Evolutionary conservation across 2,329 filamentous ascomycete genomes (phyloP).

Genomic region (Hypoxylon sp.): DNA sequence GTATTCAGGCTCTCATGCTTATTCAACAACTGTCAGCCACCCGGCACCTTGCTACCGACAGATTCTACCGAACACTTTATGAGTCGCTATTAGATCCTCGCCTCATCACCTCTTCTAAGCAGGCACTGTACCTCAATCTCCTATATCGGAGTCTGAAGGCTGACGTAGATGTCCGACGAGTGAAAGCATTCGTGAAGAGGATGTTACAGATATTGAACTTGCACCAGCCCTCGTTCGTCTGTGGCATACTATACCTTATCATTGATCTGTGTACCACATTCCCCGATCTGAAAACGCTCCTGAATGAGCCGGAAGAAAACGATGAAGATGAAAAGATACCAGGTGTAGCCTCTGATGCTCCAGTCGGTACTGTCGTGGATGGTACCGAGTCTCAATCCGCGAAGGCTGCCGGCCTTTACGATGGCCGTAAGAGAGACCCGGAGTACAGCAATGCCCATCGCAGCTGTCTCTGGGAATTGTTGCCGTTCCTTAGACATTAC

Average conservation of each 20-base stretch:
- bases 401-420: constrained; percentile 63
- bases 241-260: constrained; percentile 89
- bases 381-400: constrained; percentile 31
- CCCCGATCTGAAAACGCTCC: constrained; percentile 78
- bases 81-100: constrained; percentile 93
- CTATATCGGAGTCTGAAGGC: constrained; percentile 87
- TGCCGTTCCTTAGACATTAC: constrained; percentile 83
- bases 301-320: constrained; percentile 80
- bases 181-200: constrained; percentile 95
- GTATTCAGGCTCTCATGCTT: constrained; percentile 91
- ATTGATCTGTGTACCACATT: constrained; percentile 82
- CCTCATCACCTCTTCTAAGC: constrained; percentile 88
- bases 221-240: constrained; percentile 92
- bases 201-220: constrained; percentile 86
- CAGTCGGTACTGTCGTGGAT: constrained; percentile 35
- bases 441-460: constrained; percentile 92
- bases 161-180: constrained; percentile 87
- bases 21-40: constrained; percentile 89
- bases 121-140: constrained; percentile 92
- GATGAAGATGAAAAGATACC: constrained; percentile 74
- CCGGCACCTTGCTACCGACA: constrained; percentile 82
- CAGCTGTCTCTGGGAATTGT: constrained; percentile 91
- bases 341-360: constrained; percentile 56
- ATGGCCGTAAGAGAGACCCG: constrained; percentile 89
- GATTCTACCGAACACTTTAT: constrained; percentile 95